Percentiles rank a stretch among this genome's conserved stretches.
Conservation (phyloP, 495 filamentous ascomycete species). For the Trichoderma orchidacearum region DNA sequence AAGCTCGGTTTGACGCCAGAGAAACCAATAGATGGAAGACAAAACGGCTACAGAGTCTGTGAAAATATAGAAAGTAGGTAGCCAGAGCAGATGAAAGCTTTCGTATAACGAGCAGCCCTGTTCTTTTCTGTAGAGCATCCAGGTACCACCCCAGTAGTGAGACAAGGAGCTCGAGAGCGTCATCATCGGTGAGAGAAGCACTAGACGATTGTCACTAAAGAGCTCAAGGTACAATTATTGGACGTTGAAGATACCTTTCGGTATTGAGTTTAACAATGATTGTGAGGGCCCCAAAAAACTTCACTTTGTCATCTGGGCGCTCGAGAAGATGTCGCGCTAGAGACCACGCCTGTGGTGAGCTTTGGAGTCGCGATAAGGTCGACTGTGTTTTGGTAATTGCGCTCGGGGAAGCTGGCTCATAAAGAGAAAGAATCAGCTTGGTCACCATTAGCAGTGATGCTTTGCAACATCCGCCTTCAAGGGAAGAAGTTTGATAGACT, state of each 20-base stretch:
- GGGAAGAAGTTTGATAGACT: not conserved
- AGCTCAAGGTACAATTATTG: not conserved
- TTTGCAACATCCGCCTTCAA: not conserved
- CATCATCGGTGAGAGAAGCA: slow-evolving; percentile 47
- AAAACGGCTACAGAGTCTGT: slow-evolving; percentile 52
- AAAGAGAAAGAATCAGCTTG: slow-evolving; percentile 55
- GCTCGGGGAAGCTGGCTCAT: slow-evolving; percentile 49
- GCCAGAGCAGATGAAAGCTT: slow-evolving; percentile 79
- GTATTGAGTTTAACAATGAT: slow-evolving; percentile 86
- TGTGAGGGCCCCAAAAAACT: slow-evolving; percentile 90
- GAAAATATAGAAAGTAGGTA: slow-evolving; percentile 63
- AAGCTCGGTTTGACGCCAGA: slow-evolving; percentile 36
- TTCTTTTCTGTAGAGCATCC: slow-evolving; percentile 39
- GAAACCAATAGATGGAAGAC: slow-evolving; percentile 55
- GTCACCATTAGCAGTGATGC: not conserved
- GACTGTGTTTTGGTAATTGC: slow-evolving; percentile 58
- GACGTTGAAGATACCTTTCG: slow-evolving; percentile 44
- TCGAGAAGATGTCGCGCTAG: slow-evolving; percentile 61
- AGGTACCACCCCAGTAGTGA: slow-evolving; percentile 59
- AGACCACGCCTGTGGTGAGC: slow-evolving; percentile 69
- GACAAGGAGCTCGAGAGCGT: slow-evolving; percentile 49
- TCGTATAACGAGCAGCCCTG: slow-evolving; percentile 52
- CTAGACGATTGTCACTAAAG: slow-evolving; percentile 3
- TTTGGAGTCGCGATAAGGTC: slow-evolving; percentile 62
- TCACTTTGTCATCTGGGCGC: slow-evolving; percentile 52